A percentile compares a stretch with the other conserved stretches of the same genome.
Conservation (phyloP, 768 basidiomycete genomes). For the Podaxis sp. region DNA sequence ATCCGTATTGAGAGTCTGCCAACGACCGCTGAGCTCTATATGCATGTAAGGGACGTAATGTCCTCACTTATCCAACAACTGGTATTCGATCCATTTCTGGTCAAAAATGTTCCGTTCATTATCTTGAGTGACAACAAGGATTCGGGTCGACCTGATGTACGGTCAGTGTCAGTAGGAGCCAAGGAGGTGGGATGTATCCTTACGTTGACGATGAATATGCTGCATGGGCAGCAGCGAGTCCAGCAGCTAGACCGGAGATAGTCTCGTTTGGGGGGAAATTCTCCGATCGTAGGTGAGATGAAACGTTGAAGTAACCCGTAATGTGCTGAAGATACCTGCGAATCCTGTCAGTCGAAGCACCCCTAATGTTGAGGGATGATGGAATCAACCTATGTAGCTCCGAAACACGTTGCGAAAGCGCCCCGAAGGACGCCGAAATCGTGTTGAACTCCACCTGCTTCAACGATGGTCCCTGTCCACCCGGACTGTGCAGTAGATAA, state of each 20-base stretch:
- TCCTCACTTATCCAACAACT: constrained; percentile 73
- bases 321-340: constrained; percentile 64
- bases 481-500: constrained; percentile 76
- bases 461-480: constrained; percentile 41
- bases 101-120: constrained; percentile 95
- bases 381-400: constrained; percentile 71
- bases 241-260: constrained; percentile 65
- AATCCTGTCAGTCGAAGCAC: neutral
- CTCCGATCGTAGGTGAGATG: constrained; percentile 46
- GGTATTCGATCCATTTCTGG: constrained; percentile 86
- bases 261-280: constrained; percentile 79
- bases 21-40: neutral
- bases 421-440: constrained; percentile 88
- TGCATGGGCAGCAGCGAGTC: constrained; percentile 77
- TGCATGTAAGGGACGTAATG: neutral
- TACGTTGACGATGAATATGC: constrained; percentile 65
- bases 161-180: neutral
- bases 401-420: constrained; percentile 65
- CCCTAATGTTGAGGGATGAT: neutral
- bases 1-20: constrained; percentile 72
- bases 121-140: constrained; percentile 89
- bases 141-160: constrained; percentile 35
- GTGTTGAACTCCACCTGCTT: constrained; percentile 99
- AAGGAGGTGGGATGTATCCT: constrained; percentile 15
- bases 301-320: constrained; percentile 67